Evolutionary conservation across 176 grass and related monocot species (phyloP).

Genomic region (sorghum (Sorghum bicolor)): Sorghum_bicolor_NCBIv3 NC_012877.2:9717001-9717500

Average conservation of each 20-base stretch:
- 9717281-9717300: conserved; percentile 46
- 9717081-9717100: neutral
- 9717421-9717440: conserved; percentile 66
- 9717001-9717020: neutral
- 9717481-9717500: conserved; percentile 90
- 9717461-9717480: conserved; percentile 57
- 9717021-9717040: neutral
- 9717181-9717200: neutral
- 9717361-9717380: conserved; percentile 78
- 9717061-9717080: neutral
- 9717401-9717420: conserved; percentile 79
- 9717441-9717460: conserved; percentile 45
- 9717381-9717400: conserved; percentile 67
- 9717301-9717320: conserved; percentile 81
- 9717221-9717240: neutral
- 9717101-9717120: neutral
- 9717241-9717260: neutral
- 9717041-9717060: neutral
- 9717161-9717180: neutral
- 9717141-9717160: neutral
- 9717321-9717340: conserved; percentile 79
- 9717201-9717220: neutral
- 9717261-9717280: neutral
- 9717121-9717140: neutral
- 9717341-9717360: conserved; percentile 82